phyloP scores from a whole-genome alignment of 2,329 filamentous ascomycete genomes.

The Kalaharituber pfeilii region DNA sequence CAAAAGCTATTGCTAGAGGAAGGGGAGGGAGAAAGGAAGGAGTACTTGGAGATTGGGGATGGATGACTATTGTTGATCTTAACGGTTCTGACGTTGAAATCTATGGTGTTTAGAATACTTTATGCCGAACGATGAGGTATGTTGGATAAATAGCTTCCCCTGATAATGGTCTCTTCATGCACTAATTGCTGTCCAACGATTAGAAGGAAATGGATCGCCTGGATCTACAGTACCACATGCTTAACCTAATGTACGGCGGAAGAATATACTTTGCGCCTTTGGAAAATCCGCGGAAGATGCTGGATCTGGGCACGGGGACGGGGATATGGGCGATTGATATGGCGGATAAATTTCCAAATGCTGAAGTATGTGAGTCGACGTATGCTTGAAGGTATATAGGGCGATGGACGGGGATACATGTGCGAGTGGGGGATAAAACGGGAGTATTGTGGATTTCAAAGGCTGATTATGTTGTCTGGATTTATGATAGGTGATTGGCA shows the following conservation, averaged over 20 bases:
- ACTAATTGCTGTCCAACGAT: not conserved
- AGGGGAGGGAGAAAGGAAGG: no score
- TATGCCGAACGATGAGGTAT: not conserved
- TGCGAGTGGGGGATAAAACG: no score
- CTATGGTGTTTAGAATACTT: not conserved
- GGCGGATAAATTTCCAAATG: no score
- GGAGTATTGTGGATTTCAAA: slow-evolving; percentile 26
- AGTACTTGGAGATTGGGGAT: no score
- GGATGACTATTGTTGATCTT: not conserved
- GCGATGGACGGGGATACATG: not conserved
- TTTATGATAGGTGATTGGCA: slow-evolving; percentile 18
- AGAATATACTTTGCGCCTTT: slow-evolving; percentile 29
- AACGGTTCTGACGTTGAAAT: not conserved
- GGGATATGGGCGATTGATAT: no score
- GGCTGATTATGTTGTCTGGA: slow-evolving; percentile 18
- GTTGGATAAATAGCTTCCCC: not conserved
- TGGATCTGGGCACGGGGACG: no score
- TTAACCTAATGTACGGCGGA: slow-evolving; percentile 25
- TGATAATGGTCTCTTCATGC: not conserved
- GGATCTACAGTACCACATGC: slow-evolving; percentile 15
- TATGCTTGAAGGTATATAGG: slow-evolving; percentile 8
- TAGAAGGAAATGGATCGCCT: not conserved
- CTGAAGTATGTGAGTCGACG: slow-evolving; percentile 22
- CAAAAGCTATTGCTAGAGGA: no score
- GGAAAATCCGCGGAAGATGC: slow-evolving; percentile 24